These are phyloP conservation scores for Sphagnum fallax DNA, from an alignment of 228 moss, liverwort and hornwort species.

Conservation along the genomic window DNA sequence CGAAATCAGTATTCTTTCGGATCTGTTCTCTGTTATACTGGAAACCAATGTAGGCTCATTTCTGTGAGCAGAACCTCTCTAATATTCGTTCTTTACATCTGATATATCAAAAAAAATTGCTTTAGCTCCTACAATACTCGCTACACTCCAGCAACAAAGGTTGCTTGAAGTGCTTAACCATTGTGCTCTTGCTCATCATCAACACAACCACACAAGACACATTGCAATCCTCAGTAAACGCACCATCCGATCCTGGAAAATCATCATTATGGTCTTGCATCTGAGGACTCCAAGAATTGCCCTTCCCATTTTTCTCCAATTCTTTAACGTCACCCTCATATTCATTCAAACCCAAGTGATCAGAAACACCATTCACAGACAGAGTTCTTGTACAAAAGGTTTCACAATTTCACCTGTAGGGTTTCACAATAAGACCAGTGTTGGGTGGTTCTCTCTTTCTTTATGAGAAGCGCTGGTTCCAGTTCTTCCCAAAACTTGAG, in stretches of 20 bases:
- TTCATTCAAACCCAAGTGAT: constrained; percentile 28
- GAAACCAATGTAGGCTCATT: no score
- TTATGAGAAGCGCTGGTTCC: background rate
- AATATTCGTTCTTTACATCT: no score
- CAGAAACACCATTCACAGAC: constrained; percentile 27
- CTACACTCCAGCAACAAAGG: no score
- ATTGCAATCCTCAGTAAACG: background rate
- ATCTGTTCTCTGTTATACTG: background rate
- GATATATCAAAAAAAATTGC: no score
- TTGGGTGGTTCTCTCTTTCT: background rate
- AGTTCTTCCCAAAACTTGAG: no score
- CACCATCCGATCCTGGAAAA: constrained; percentile 52
- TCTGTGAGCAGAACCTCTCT: no score
- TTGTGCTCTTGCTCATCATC: no score
- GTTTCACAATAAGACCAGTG: constrained; percentile 52
- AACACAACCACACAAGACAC: no score
- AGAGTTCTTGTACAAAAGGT: constrained; percentile 56
- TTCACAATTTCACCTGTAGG: constrained; percentile 50
- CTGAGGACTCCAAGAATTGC: constrained; percentile 35
- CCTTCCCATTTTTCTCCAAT: constrained; percentile 21
- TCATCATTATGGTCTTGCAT: constrained; percentile 43
- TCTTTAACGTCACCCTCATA: constrained; percentile 48
- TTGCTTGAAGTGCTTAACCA: no score
- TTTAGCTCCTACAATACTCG: no score
- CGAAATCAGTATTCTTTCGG: background rate